These are phyloP conservation scores for Cutaneotrichosporon cyanovorans DNA, from an alignment of 1,284 basidiomycete genomes.

Conservation along the genomic window DNA sequence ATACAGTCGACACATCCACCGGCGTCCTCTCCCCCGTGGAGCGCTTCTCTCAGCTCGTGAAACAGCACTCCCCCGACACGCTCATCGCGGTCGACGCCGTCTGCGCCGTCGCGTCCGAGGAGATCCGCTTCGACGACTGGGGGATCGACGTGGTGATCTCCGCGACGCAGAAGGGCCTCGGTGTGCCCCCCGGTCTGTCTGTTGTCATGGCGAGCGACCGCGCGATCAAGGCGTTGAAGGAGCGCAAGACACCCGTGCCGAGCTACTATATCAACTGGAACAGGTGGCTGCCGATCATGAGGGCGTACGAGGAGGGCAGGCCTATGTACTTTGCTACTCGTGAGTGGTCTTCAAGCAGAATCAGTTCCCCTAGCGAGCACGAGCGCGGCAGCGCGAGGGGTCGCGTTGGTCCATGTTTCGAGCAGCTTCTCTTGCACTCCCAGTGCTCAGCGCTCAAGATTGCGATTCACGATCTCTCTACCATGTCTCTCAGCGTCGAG, in stretches of 20 bases:
- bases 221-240: constrained; percentile 69
- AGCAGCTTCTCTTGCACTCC: no score
- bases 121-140: constrained; percentile 93
- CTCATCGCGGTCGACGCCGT: constrained; percentile 87
- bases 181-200: constrained; percentile 88
- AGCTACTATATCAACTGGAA: constrained; percentile 88
- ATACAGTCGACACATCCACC: constrained; percentile 65
- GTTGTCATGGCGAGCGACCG: constrained; percentile 73
- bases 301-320: constrained; percentile 56
- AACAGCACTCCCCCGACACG: constrained; percentile 73
- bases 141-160: constrained; percentile 81
- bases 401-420: no score
- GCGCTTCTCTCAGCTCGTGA: constrained; percentile 66
- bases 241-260: constrained; percentile 60
- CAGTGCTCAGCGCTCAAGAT: no score
- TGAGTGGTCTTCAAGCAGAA: constrained; percentile 19
- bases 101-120: constrained; percentile 91
- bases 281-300: constrained; percentile 93
- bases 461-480: no score
- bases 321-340: constrained; percentile 84
- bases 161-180: constrained; percentile 92
- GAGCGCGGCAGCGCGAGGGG: no score
- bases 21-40: constrained; percentile 84
- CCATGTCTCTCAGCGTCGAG: no score
- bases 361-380: no score